Evolutionary conservation across 179 eudicot genomes (phyloP).

Genomic region (Patellifolia procumbens): DNA sequence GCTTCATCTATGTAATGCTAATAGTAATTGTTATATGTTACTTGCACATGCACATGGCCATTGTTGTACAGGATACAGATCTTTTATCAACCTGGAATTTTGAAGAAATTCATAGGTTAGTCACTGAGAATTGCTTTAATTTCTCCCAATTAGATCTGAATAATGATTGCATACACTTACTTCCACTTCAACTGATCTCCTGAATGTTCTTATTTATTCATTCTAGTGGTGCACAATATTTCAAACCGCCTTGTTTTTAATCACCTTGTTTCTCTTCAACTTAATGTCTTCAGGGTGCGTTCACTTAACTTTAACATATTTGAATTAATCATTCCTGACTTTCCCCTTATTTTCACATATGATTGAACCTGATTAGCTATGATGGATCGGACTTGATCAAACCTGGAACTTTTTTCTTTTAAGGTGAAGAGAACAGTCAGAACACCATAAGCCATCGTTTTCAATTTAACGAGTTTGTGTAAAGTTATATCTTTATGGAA

Average conservation of each 20-base stretch:
- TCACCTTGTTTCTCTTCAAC: too few relatives aligned
- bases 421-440: too few relatives aligned
- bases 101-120: conserved; percentile 24
- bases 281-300: too few relatives aligned
- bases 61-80: conserved; percentile 12
- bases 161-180: conserved; percentile 37
- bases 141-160: conserved; percentile 25
- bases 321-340: too few relatives aligned
- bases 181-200: conserved; percentile 8
- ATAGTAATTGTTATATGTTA: conserved; percentile 24
- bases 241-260: background rate
- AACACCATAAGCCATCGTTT: background rate
- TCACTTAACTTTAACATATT: background rate
- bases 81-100: conserved; percentile 20
- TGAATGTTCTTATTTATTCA: conserved; percentile 9
- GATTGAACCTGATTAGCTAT: too few relatives aligned
- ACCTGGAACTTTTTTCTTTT: too few relatives aligned
- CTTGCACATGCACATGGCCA: conserved; percentile 34
- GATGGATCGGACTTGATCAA: too few relatives aligned
- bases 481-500: background rate
- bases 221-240: conserved; percentile 15
- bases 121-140: conserved; percentile 21
- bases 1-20: conserved; percentile 16
- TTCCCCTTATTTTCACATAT: too few relatives aligned
- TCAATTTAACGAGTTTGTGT: background rate